phyloP scores from a whole-genome alignment of 2,329 filamentous ascomycete species.

The Colletotrichum sp. region DNA sequence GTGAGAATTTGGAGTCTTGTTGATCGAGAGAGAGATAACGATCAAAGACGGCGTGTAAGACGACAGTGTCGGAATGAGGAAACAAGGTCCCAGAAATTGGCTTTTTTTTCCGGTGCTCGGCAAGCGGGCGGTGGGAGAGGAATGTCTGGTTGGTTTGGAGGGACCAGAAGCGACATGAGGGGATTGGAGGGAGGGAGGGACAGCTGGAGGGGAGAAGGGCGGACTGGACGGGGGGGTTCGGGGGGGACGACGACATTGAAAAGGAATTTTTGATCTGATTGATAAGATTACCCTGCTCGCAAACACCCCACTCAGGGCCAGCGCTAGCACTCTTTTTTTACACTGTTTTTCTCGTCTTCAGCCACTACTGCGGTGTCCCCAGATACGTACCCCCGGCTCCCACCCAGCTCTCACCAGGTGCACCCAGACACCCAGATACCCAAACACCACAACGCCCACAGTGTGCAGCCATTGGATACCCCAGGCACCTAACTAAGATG shows the following conservation, averaged over 20 bases:
- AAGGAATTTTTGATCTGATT: slow-evolving; percentile 43
- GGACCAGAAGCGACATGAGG: slow-evolving; percentile 17
- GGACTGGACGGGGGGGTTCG: not conserved
- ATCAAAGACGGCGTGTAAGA: not conserved
- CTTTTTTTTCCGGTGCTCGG: not conserved
- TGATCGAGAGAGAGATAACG: not conserved
- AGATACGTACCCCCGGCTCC: not conserved
- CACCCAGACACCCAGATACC: not conserved
- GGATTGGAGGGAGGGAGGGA: slow-evolving; percentile 26
- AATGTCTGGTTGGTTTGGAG: not conserved
- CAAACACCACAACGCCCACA: not conserved
- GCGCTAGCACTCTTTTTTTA: not conserved
- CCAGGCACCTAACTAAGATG: not conserved
- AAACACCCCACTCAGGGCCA: slow-evolving; percentile 12
- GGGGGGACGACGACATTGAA: slow-evolving; percentile 3
- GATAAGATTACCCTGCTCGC: slow-evolving; percentile 45
- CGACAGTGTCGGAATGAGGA: not conserved
- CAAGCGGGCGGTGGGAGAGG: not conserved
- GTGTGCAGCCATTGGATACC: not conserved
- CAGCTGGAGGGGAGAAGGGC: slow-evolving; percentile 22
- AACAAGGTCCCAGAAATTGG: not conserved
- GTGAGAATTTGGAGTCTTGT: not conserved
- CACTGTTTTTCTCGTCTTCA: not conserved
- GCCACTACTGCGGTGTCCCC: not conserved
- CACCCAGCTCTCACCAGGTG: not conserved